phyloP scores from a whole-genome alignment of 2,329 filamentous ascomycete species.

The Fragosphaeria purpurea region DNA sequence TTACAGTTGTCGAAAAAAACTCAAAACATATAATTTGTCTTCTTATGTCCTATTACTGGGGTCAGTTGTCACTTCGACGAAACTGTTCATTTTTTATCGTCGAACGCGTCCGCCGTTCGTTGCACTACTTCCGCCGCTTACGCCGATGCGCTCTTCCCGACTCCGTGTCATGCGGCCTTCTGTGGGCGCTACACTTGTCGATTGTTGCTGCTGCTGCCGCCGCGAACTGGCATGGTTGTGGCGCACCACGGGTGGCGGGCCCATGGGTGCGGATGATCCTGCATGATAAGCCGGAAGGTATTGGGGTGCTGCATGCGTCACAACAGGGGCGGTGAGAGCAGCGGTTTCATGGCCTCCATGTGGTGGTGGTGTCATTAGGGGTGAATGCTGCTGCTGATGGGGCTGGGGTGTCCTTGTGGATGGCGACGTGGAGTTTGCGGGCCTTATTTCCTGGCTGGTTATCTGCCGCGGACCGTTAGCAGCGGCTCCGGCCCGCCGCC shows the following conservation, averaged over 20 bases:
- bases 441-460: too few species aligned
- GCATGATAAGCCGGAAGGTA: slow-evolving; percentile 5
- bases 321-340: too few species aligned
- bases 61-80: too few species aligned
- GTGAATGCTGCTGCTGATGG: neutral
- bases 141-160: slow-evolving; percentile 22
- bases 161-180: slow-evolving; percentile 19
- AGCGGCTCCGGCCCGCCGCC: too few species aligned
- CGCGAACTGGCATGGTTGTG: neutral
- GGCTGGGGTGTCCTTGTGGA: neutral
- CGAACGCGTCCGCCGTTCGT: too few species aligned
- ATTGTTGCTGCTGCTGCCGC: neutral
- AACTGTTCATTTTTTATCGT: too few species aligned
- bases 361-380: neutral
- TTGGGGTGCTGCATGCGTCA: slow-evolving; percentile 2
- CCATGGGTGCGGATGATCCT: slow-evolving; percentile 9
- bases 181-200: slow-evolving; percentile 12
- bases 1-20: too few species aligned
- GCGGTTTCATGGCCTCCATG: too few species aligned
- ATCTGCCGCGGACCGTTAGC: too few species aligned
- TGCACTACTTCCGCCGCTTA: slow-evolving; percentile 1
- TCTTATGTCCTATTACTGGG: too few species aligned
- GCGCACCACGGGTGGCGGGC: slow-evolving; percentile 7
- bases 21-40: too few species aligned
- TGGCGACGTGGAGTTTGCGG: too few species aligned